Percentiles rank a stretch among this genome's conserved stretches.
Conservation (phyloP, 805 yeast species). For the Millerago galiae region DNA sequence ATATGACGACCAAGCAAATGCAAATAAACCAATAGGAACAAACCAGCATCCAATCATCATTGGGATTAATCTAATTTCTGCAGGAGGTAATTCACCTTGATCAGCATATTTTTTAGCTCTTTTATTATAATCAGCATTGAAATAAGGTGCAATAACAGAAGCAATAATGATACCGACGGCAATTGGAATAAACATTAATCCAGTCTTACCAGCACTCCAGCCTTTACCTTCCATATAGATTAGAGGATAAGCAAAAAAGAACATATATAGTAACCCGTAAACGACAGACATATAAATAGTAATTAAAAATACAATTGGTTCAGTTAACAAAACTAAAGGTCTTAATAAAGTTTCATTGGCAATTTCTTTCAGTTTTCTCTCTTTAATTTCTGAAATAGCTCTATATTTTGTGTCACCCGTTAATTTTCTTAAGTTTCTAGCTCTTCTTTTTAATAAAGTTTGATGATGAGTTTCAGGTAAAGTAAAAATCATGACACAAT, state of each 20-base stretch:
- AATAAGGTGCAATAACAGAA: constrained; percentile 35
- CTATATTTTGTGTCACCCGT: constrained; percentile 48
- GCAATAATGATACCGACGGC: constrained; percentile 47
- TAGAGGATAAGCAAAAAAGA: constrained; percentile 56
- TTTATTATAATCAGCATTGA: constrained; percentile 44
- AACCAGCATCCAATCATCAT: constrained; percentile 56
- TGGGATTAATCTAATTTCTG: constrained; percentile 47
- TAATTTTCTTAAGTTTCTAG: constrained; percentile 42
- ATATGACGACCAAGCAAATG: constrained; percentile 51
- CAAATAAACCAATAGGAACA: constrained; percentile 45
- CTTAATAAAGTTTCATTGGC: constrained; percentile 41
- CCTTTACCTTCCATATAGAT: constrained; percentile 51
- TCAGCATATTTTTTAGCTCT: constrained; percentile 39
- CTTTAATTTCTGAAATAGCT: constrained; percentile 41
- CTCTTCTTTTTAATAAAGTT: constrained; percentile 48
- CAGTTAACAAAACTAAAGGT: constrained; percentile 44
- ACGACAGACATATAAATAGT: constrained; percentile 54
- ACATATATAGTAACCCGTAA: constrained; percentile 58
- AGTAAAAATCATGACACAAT: constrained; percentile 28
- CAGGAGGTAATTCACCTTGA: constrained; percentile 45
- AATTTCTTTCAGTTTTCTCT: constrained; percentile 34
- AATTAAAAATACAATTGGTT: constrained; percentile 48
- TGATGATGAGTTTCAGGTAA: constrained; percentile 62
- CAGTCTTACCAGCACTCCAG: constrained; percentile 47
- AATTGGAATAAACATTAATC: constrained; percentile 53